phyloP scores from a whole-genome alignment of 2,329 filamentous ascomycete genomes.

The Cladosporium sp. region DNA sequence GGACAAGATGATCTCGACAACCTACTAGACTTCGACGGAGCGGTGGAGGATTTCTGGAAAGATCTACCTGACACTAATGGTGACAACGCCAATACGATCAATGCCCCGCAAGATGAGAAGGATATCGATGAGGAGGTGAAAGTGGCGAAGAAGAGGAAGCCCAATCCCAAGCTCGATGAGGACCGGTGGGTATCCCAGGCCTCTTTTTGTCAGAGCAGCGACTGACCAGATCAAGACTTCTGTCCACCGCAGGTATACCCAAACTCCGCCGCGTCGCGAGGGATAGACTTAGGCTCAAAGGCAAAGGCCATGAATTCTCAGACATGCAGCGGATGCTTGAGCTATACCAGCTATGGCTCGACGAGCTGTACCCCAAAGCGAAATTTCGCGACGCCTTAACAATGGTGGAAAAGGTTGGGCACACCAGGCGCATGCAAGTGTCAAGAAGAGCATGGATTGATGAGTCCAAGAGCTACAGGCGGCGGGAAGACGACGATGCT shows the following conservation, averaged over 20 bases:
- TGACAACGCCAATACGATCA: slow-evolving; percentile 40
- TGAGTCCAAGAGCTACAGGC: slow-evolving; percentile 52
- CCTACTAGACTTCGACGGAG: slow-evolving; percentile 70
- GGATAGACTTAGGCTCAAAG: slow-evolving; percentile 70
- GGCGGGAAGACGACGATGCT: slow-evolving; percentile 16
- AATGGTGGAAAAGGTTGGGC: slow-evolving; percentile 91
- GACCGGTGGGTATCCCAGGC: slow-evolving; percentile 46
- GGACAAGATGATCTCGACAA: slow-evolving; percentile 52
- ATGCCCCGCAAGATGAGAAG: slow-evolving; percentile 36
- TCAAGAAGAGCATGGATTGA: slow-evolving; percentile 80
- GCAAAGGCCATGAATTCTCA: slow-evolving; percentile 92
- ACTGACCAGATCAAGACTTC: slow-evolving; percentile 49
- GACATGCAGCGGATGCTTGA: slow-evolving; percentile 76
- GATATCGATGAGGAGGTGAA: slow-evolving; percentile 85
- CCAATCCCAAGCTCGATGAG: slow-evolving; percentile 83
- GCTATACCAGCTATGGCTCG: slow-evolving; percentile 94
- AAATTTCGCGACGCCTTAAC: slow-evolving; percentile 83
- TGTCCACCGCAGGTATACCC: slow-evolving; percentile 77
- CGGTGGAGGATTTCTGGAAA: slow-evolving; percentile 44
- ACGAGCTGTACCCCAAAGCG: slow-evolving; percentile 90
- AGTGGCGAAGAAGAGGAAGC: slow-evolving; percentile 68
- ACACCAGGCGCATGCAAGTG: slow-evolving; percentile 69
- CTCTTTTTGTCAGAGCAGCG: not conserved
- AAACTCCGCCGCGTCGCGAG: slow-evolving; percentile 67
- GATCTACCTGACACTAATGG: slow-evolving; percentile 38